These are phyloP conservation scores for Neospermospora avenae DNA, from an alignment of 2,329 filamentous ascomycete genomes.

Conservation along the genomic window DNA sequence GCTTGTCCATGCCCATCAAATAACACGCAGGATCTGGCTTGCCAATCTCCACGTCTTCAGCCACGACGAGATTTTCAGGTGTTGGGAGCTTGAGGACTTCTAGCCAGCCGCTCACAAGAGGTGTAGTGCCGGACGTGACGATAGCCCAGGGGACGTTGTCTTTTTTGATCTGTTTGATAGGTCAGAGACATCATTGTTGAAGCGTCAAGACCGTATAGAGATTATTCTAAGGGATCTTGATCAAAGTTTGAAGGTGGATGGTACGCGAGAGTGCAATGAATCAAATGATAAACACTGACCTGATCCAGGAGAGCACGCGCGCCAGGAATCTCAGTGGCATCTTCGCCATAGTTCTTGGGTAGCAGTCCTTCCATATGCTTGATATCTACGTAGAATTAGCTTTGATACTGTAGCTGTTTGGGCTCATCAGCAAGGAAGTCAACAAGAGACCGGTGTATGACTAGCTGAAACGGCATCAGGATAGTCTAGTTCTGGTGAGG, in stretches of 20 bases:
- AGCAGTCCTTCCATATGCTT: slow-evolving; percentile 73
- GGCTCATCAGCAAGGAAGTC: neutral
- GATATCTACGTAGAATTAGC: slow-evolving; percentile 57
- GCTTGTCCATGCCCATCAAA: slow-evolving; percentile 59
- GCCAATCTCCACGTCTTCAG: slow-evolving; percentile 70
- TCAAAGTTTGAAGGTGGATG: neutral
- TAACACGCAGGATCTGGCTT: slow-evolving; percentile 80
- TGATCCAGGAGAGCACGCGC: slow-evolving; percentile 66
- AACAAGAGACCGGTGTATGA: neutral
- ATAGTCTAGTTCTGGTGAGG: neutral
- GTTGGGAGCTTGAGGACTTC: slow-evolving; percentile 60
- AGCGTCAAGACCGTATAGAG: neutral
- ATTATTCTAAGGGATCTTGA: neutral
- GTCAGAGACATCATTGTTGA: neutral
- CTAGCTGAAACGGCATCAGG: neutral
- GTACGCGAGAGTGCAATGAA: neutral
- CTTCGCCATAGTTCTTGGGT: slow-evolving; percentile 70
- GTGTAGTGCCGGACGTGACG: slow-evolving; percentile 69
- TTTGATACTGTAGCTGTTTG: slow-evolving; percentile 1
- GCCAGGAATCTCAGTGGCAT: slow-evolving; percentile 84
- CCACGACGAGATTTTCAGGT: slow-evolving; percentile 66
- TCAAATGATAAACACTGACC: neutral
- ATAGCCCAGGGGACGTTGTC: slow-evolving; percentile 69
- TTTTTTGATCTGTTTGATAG: slow-evolving; percentile 48
- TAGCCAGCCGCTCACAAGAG: slow-evolving; percentile 71